phyloP scores from a whole-genome alignment of 2,329 filamentous ascomycete genomes.

The Hymenoscyphus fraxineus region DNA sequence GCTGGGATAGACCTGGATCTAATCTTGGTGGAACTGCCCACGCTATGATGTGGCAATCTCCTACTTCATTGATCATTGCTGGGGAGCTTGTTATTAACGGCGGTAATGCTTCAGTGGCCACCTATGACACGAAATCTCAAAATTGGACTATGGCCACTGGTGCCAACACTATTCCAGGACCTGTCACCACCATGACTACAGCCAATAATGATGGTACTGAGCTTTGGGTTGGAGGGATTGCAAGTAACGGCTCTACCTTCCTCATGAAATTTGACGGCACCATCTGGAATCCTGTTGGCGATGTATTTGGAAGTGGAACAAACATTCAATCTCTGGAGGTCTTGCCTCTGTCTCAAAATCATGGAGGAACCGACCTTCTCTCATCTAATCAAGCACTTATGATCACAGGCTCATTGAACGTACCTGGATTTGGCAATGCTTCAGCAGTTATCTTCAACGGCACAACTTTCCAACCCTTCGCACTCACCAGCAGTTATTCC shows the following conservation, averaged over 20 bases:
- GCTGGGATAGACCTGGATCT: slow-evolving; percentile 78
- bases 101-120: slow-evolving; percentile 64
- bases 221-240: slow-evolving; percentile 78
- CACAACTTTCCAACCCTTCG: slow-evolving; percentile 70
- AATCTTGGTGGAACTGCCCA: slow-evolving; percentile 68
- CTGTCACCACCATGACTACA: slow-evolving; percentile 70
- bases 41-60: slow-evolving; percentile 71
- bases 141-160: slow-evolving; percentile 63
- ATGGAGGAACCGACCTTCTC: slow-evolving; percentile 62
- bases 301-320: slow-evolving; percentile 61
- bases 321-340: slow-evolving; percentile 77
- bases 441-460: slow-evolving; percentile 89
- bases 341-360: slow-evolving; percentile 65
- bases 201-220: slow-evolving; percentile 69
- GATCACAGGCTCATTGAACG: slow-evolving; percentile 75
- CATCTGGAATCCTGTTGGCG: slow-evolving; percentile 63
- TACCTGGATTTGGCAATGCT: slow-evolving; percentile 73
- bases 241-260: slow-evolving; percentile 65
- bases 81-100: slow-evolving; percentile 70
- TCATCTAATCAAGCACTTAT: slow-evolving; percentile 68
- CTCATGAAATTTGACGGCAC: slow-evolving; percentile 78
- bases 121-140: slow-evolving; percentile 65
- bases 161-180: slow-evolving; percentile 68
- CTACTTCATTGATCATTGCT: slow-evolving; percentile 68
- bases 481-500: slow-evolving; percentile 65